Percentiles rank a stretch among this genome's conserved stretches.
Evolutionary conservation across 1,284 basidiomycete genomes (phyloP).

Genomic region (Testicularia cyperi): DNA sequence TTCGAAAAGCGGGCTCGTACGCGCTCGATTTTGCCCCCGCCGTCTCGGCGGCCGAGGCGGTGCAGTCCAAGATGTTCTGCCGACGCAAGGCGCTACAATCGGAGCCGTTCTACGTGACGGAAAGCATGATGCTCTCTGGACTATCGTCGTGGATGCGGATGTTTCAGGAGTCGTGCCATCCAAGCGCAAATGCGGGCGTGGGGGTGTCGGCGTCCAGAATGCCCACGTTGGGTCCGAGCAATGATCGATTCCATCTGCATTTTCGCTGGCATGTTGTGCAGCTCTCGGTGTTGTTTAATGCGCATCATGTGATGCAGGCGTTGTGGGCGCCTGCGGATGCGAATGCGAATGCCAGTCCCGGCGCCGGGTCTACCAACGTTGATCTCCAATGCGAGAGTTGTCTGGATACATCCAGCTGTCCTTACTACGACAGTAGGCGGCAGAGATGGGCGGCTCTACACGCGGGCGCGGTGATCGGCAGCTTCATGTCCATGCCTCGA

Average conservation of each 20-base stretch:
- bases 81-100: not conserved
- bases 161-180: conserved; percentile 22
- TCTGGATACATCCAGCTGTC: conserved; percentile 9
- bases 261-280: conserved; percentile 30
- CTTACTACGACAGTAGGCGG: conserved; percentile 14
- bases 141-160: conserved; percentile 30
- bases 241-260: conserved; percentile 30
- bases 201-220: not conserved
- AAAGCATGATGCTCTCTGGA: conserved; percentile 20
- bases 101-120: not conserved
- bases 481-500: conserved; percentile 31
- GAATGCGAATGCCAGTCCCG: too few species aligned
- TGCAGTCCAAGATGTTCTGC: not conserved
- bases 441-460: conserved; percentile 33
- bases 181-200: not conserved
- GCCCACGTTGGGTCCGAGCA: conserved; percentile 24
- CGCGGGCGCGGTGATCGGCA: conserved; percentile 31
- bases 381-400: conserved; percentile 24
- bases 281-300: conserved; percentile 26
- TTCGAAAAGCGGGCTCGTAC: conserved; percentile 19
- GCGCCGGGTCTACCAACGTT: conserved; percentile 1
- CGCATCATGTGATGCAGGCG: conserved; percentile 31
- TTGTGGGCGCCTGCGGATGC: not conserved
- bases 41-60: not conserved
- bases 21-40: conserved; percentile 21